Percentiles rank a stretch among this genome's conserved stretches.
Conservation (phyloP, 495 filamentous ascomycete genomes). For the Xylaria bambusicola region DNA sequence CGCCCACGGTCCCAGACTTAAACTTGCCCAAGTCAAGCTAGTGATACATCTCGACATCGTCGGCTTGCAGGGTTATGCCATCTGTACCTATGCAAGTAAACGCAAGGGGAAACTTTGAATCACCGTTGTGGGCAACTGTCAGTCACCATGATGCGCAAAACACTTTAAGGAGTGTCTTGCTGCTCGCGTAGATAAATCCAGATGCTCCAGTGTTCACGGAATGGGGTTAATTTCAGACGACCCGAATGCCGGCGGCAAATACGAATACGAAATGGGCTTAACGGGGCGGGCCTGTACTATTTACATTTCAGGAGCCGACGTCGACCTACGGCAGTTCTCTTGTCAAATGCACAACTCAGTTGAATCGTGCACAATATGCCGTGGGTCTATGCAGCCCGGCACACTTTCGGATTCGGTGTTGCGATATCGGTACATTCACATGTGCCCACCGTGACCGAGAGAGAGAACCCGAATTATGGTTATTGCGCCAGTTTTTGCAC, state of each 20-base stretch:
- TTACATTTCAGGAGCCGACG: conserved; percentile 3
- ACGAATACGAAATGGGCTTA: conserved; percentile 12
- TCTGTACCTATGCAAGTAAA: too few relatives aligned
- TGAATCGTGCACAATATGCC: background rate
- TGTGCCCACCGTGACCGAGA: too few relatives aligned
- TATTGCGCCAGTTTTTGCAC: too few relatives aligned
- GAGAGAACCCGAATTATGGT: background rate
- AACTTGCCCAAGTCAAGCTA: conserved; percentile 9
- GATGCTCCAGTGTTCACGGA: background rate
- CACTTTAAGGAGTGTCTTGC: too few relatives aligned
- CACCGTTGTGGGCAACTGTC: too few relatives aligned
- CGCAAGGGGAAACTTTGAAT: background rate
- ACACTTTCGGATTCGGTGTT: background rate
- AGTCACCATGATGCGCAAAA: too few relatives aligned
- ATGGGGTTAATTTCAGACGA: background rate
- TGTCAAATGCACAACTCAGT: background rate
- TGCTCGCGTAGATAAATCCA: background rate
- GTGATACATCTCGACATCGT: background rate
- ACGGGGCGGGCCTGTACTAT: background rate
- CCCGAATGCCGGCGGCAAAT: conserved; percentile 17
- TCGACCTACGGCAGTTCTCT: conserved; percentile 7
- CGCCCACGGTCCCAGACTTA: background rate
- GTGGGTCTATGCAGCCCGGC: background rate
- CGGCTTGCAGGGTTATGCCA: background rate
- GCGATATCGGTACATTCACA: background rate